Base-by-base conservation (phyloP, 805 yeast genomes). In the Torulaspora maleeae region DNA sequence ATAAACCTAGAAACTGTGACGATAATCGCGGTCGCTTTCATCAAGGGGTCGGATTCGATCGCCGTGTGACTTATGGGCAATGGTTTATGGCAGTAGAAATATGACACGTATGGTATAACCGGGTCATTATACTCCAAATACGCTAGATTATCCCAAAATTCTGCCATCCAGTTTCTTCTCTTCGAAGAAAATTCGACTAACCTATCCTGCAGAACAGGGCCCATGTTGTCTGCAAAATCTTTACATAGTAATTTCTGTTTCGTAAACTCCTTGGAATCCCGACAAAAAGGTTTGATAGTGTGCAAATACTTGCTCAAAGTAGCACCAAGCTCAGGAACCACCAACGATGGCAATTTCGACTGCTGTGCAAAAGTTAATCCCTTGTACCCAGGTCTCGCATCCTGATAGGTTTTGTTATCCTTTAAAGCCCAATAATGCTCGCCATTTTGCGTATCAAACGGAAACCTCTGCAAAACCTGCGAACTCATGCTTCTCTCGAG, bases 111-210 rank as follows among this genome's bases (percentile, higher is more conserved):
- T 10, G 98, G 97, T 22, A 86, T 86, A n/a, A 91, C 86, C 0
- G 98, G 95, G 66, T 88, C 98, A 54, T 93, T 77, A 70, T 88
- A 90, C 33, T 84, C 80, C 72, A 91, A 73, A 68, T 91, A 91
- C 16, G 96, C 95, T 55, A 85, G 86, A 58, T 86, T 84, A 66
- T 91, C 95, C 99, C 99, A 91, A 76, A 83, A 88, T 49, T 79
- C 83, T 38, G 85, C 78, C 58, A 91, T 74, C 99, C 99, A 91
- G 66, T 91, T 91, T 61, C 88, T 82, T 45, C 69, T 72, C 43
- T 60, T 68, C 25, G 68, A 56, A 24, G 91, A 82, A 54, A 79
- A 78, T 20, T 74, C 69, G 29, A 66, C 60, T 43, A 91, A 74
- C 49, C 90, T 76, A 45, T 71, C 53, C 63, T 91, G 98, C 50